Conservation (phyloP, 257 asterid species). For the Hygrophila difformis region DNA sequence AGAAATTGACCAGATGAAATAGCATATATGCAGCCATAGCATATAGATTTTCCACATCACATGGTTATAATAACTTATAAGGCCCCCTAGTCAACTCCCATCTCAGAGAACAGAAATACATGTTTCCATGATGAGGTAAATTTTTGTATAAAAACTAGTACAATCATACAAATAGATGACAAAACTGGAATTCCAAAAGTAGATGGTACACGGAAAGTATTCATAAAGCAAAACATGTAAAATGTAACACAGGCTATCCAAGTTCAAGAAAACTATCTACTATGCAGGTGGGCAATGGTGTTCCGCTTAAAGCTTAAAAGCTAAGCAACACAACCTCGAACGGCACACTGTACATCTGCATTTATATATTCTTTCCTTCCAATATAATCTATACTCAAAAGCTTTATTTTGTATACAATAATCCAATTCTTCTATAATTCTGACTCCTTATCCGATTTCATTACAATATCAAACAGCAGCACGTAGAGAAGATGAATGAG, state of each 20-base stretch:
- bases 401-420: constrained; percentile 1
- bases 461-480: constrained; percentile 1
- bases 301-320: neutral
- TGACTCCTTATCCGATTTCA: neutral
- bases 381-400: neutral
- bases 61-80: neutral
- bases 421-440: neutral
- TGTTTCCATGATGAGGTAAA: no score
- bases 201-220: constrained; percentile 4
- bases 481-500: neutral
- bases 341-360: neutral
- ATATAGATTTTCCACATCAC: neutral
- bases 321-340: constrained; percentile 10
- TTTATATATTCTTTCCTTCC: neutral
- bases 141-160: no score
- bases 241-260: neutral
- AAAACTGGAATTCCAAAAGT: neutral
- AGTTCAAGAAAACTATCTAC: constrained; percentile 4
- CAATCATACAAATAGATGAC: no score
- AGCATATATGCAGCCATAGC: neutral
- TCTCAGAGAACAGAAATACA: neutral
- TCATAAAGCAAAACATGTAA: constrained; percentile 2
- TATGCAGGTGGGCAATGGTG: neutral
- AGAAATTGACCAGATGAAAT: constrained; percentile 2
- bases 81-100: constrained; percentile 5